Evolutionary conservation across 106 monocot genomes (phyloP), one percentile per base, ranked within the genome.

Genomic region (Dendrobium nobile): DNA sequence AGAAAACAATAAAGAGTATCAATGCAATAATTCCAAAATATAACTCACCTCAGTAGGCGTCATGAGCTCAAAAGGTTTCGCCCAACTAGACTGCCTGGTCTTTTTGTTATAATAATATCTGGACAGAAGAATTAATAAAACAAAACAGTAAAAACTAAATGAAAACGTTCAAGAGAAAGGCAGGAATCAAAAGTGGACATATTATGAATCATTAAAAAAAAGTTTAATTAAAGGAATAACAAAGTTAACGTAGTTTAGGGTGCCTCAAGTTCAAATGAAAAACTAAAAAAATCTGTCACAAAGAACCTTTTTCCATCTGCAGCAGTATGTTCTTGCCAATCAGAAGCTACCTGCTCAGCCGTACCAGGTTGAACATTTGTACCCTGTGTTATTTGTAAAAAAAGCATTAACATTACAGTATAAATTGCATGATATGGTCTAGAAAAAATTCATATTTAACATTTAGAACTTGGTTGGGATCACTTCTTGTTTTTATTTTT

Each of bases 41-140:
- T 41, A 79, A 81, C 88, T 83, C 56, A 92, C 92, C 89, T 92
- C 92, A 78, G 90, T 78, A 27, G 95, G 98, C 5, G 95, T 93
- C 98, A 99, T 99, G 64, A 99, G 65, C 75, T 99, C 98, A 79
- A 85, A 48, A 20, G 98, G 98, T 81, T 99, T 99, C 82, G 93
- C 98, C 98, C 98, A 99, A 78, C 91, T 91, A 84, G 98, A 99
- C 80, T 93, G 95, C 54, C 83, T 89, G 9, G 95, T 99, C 85
- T 91, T 99, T 84, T 93, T 99, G 82, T 99, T 99, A 70, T 91
- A 93, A 78, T 99, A 99, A 61, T 99, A 99, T 77, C 98, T 99
- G 44, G 37, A 80, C n/a, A 70, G 17, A 41, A 70, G 15, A 76
- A 76, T 47, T 41, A 83, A 78, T 9, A 54, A 56, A 83, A 72